Base-by-base conservation (phyloP, 306 rosid species). In the Corylus avellana region DNA sequence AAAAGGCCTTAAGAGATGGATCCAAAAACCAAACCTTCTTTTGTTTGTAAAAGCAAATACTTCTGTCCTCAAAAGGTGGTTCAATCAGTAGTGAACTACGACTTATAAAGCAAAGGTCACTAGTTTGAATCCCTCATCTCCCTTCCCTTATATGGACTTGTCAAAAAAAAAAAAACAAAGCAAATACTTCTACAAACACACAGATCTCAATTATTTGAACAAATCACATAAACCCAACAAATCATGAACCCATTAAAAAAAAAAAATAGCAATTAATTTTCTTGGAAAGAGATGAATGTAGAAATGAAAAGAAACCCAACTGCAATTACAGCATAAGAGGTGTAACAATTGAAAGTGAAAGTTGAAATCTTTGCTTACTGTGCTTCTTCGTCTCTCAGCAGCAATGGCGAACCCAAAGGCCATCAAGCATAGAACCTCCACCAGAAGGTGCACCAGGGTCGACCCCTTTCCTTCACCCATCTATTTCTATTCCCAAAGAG, bases 321-420 rank as follows among this genome's bases (percentile, higher is more conserved):
- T 8, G 47, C 14, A 55, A 49, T 9, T 12, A 59, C 53, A 37
- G 39, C 6, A 12, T 1, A 76, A 32, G 42, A 69, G 37, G 5
- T 17, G n/a, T 17, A 67, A 55, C 62, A 63, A 22, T 46, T 4
- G 5, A 29, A 53, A 56, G 42, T 12, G 18, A 58, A n/a, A 72
- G 46, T 2, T 12, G 12, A 68, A 16, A 18, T 72, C 12, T 63
- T 56, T 46, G 77, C 89, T 82, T 84, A 95, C 99, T 17, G 87
- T 90, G 77, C 98, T 93, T 81, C 97, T 80, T 77, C 92, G 85
- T 82, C 98, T 88, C 91, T 93, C 98, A 20, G 99, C 98, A 29
- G 98, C 99, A 88, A 95, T 84, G 94, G 99, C 89, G 75, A 95
- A 95, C 6, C 99, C 99, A 81, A 95, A 95, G 71, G 99, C 99